These are phyloP conservation scores for Insectozyma bohioensis DNA, from an alignment of 1,139 yeast species.

Conservation along the genomic window DNA sequence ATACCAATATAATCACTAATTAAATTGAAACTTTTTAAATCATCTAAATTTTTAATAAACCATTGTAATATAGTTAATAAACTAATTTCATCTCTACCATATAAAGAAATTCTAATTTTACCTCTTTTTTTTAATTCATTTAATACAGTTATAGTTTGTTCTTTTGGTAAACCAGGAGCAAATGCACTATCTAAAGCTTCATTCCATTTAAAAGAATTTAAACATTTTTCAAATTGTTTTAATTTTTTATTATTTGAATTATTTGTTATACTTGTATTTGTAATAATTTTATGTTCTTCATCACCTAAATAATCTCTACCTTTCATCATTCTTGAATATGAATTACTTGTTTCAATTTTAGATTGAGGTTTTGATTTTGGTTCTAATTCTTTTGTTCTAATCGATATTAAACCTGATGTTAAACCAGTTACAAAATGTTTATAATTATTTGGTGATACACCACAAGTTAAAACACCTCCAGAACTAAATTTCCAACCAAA, in stretches of 20 bases:
- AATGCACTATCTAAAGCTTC: constrained; percentile 92
- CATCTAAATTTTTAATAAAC: constrained; percentile 75
- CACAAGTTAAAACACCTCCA: constrained; percentile 86
- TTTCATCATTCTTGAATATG: constrained; percentile 78
- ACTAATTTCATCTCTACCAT: constrained; percentile 81
- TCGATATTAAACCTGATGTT: constrained; percentile 82
- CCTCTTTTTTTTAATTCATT: constrained; percentile 87
- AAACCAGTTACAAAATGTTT: constrained; percentile 95
- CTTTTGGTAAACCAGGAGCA: constrained; percentile 72
- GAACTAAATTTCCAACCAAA: constrained; percentile 96
- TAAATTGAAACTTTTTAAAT: constrained; percentile 70
- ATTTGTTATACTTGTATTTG: constrained; percentile 56
- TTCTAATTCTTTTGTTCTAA: constrained; percentile 80
- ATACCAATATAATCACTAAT: constrained; percentile 85
- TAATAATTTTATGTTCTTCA: constrained; percentile 54
- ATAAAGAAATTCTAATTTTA: constrained; percentile 73
- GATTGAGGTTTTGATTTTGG: constrained; percentile 56
- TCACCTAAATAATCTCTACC: constrained; percentile 93
- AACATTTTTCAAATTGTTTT: constrained; percentile 76
- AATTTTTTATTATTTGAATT: constrained; percentile 63
- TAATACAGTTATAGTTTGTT: constrained; percentile 75
- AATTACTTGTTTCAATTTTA: constrained; percentile 44
- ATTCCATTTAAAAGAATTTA: constrained; percentile 86
- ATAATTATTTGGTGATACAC: constrained; percentile 73
- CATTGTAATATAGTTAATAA: constrained; percentile 84